Conservation (phyloP, 495 filamentous ascomycete genomes). For the Tetracladium setigerum region DNA sequence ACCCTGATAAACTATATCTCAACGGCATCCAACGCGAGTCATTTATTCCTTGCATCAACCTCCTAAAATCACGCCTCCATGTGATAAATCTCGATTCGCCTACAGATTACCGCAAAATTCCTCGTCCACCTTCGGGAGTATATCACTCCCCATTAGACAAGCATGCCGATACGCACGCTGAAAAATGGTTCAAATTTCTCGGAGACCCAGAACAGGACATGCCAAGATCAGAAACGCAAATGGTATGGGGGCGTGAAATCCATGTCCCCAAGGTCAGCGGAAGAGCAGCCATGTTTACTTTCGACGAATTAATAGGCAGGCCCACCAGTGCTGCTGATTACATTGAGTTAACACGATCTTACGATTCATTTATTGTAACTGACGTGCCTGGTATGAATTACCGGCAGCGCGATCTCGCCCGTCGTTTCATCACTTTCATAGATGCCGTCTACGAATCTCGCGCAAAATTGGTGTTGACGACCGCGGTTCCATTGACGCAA, state of each 20-base stretch:
- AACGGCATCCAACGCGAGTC: constrained; percentile 95
- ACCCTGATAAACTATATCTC: constrained; percentile 92
- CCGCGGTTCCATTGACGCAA: constrained; percentile 71
- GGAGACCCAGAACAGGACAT: constrained; percentile 74
- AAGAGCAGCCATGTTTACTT: constrained; percentile 79
- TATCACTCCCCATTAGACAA: constrained; percentile 77
- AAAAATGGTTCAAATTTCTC: constrained; percentile 92
- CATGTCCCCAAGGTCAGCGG: constrained; percentile 82
- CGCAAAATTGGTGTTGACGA: constrained; percentile 93
- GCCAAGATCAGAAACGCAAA: constrained; percentile 67
- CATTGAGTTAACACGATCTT: constrained; percentile 82
- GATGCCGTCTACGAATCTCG: constrained; percentile 84
- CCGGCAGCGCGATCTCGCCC: constrained; percentile 76
- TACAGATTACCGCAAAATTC: constrained; percentile 96
- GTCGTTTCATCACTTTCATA: constrained; percentile 94
- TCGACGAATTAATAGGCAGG: constrained; percentile 78
- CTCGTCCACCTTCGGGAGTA: constrained; percentile 85
- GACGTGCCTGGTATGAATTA: constrained; percentile 89
- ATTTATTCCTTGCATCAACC: constrained; percentile 91
- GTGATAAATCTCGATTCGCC: constrained; percentile 92
- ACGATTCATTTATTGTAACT: constrained; percentile 86
- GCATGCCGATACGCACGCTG: constrained; percentile 69
- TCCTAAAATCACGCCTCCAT: constrained; percentile 72
- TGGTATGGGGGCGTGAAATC: constrained; percentile 92
- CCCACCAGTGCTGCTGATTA: constrained; percentile 93